A percentile compares a stretch with the other conserved stretches of the same genome.
Conservation (phyloP, 352 stramenopile species). For the Phytophthora kernoviae region DNA sequence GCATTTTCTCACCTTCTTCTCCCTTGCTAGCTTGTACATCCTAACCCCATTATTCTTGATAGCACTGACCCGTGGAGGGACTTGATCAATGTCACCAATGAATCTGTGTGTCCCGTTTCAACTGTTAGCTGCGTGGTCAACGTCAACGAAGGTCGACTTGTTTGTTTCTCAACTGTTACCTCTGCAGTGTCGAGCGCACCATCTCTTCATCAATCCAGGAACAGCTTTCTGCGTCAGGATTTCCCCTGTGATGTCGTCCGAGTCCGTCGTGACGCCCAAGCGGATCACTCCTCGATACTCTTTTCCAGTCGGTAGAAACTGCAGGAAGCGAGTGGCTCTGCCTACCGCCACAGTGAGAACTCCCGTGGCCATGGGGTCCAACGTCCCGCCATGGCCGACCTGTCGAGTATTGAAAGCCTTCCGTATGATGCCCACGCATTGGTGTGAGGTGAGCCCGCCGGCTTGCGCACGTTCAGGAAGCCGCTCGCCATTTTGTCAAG, state of each 20-base stretch:
- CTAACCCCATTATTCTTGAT: constrained; percentile 80
- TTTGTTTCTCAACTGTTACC: constrained; percentile 34
- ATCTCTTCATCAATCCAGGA: constrained; percentile 59
- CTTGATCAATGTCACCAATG: constrained; percentile 74
- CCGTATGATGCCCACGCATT: constrained; percentile 71
- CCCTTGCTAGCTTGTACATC: constrained; percentile 76
- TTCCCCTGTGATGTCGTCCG: constrained; percentile 85
- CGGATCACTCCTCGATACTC: constrained; percentile 78
- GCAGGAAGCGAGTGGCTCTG: constrained; percentile 82
- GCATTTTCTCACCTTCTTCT: constrained; percentile 44
- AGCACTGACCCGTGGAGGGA: constrained; percentile 79
- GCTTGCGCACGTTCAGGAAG: constrained; percentile 87
- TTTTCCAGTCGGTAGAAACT: constrained; percentile 74
- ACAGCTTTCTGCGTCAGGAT: constrained; percentile 53
- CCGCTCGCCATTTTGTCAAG: constrained; percentile 37
- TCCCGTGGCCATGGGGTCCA: constrained; percentile 90
- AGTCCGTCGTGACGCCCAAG: constrained; percentile 78
- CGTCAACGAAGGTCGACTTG: too few relatives aligned
- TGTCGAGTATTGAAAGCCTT: constrained; percentile 74
- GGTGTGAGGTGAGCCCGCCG: constrained; percentile 75
- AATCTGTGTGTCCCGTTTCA: constrained; percentile 52
- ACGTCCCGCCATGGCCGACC: constrained; percentile 82
- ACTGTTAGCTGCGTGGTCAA: not conserved
- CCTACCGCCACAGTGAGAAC: constrained; percentile 84
- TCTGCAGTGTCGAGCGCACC: constrained; percentile 44